Base-by-base conservation (phyloP, 2,329 filamentous ascomycete genomes). In the Talaromyces rugulosus region DNA sequence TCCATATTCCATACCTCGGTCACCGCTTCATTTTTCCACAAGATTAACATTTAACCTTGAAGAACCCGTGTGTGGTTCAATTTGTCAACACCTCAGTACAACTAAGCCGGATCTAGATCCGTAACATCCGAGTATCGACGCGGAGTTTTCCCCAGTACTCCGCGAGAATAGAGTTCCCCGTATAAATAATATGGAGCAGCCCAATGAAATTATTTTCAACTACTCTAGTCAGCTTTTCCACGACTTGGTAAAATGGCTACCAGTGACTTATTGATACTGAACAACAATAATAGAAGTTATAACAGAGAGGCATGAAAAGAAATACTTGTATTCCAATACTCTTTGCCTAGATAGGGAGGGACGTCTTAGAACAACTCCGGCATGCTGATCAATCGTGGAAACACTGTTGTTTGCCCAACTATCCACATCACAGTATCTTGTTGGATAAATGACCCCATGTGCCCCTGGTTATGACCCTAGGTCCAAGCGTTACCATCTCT, bases 371-470 rank as follows among this genome's bases (percentile, higher is more conserved):
- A 42, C 40, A n/a, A 5, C 40, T 42, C 3, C 40, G 11, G 4
- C 40, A 42, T 42, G 40, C n/a, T n/a, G n/a, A 42, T 14, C 11
- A 9, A 42, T 42, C 40, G 40, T 42, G 40, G 40, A 42, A 42
- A 9, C 40, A 14, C 11, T 42, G n/a, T 9, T 42, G 40, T 42
- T 42, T 9, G 40, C 40, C 40, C 40, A 42, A 42, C 40, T 53
- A 54, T 60, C 6, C 58, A 60, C 23, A 54, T 60, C 47, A 54
- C 47, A 33, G 58, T 44, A 54, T 44, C 47, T 23, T 18, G 33
- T n/a, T 76, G 74, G 74, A 73, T 76, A 67, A 76, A 76, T 47
- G 73, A 76, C 58, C 74, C 74, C n/a, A 23, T 75, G 73, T 61
- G 74, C 67, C 8, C 72, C 71, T 6, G 67, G 68, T 31, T 75